phyloP scores from a whole-genome alignment of 352 stramenopile genomes.

The Phytophthora vignae region DNA sequence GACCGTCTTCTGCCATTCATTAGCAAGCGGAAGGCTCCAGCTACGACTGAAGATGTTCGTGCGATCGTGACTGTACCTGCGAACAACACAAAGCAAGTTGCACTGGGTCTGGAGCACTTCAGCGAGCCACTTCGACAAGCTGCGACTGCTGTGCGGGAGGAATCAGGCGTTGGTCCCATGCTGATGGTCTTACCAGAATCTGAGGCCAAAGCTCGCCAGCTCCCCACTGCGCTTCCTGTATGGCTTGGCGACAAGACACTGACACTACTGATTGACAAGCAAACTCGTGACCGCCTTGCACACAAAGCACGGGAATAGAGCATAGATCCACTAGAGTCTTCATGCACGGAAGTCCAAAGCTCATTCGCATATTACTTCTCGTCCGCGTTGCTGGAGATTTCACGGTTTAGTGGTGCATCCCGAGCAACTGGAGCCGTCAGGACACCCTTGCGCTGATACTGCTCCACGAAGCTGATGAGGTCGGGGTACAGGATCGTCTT shows the following conservation, averaged over 20 bases:
- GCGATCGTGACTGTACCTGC: constrained; percentile 32
- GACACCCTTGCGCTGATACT: constrained; percentile 77
- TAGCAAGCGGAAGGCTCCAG: constrained; percentile 66
- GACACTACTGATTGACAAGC: constrained; percentile 63
- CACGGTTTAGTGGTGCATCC: constrained; percentile 57
- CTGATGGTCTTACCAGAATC: constrained; percentile 39
- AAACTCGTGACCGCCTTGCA: constrained; percentile 52
- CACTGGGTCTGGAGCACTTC: constrained; percentile 47
- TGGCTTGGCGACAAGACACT: constrained; percentile 68
- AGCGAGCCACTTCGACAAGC: constrained; percentile 42
- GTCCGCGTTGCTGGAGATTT: constrained; percentile 52
- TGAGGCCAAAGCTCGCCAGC: constrained; percentile 11
- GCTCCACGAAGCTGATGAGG: constrained; percentile 80
- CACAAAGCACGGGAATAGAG: constrained; percentile 26
- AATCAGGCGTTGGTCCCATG: constrained; percentile 55
- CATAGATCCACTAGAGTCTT: not conserved
- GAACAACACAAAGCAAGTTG: constrained; percentile 34
- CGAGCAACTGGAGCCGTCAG: constrained; percentile 58
- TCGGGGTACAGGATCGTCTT: constrained; percentile 67
- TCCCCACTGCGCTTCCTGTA: constrained; percentile 52
- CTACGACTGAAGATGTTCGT: constrained; percentile 26
- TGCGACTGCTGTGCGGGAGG: constrained; percentile 34
- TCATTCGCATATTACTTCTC: constrained; percentile 3
- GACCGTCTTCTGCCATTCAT: constrained; percentile 77
- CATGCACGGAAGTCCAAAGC: not conserved